These are phyloP conservation scores for Lepraria neglecta DNA, from an alignment of 495 filamentous ascomycete species.

Conservation along the genomic window DNA sequence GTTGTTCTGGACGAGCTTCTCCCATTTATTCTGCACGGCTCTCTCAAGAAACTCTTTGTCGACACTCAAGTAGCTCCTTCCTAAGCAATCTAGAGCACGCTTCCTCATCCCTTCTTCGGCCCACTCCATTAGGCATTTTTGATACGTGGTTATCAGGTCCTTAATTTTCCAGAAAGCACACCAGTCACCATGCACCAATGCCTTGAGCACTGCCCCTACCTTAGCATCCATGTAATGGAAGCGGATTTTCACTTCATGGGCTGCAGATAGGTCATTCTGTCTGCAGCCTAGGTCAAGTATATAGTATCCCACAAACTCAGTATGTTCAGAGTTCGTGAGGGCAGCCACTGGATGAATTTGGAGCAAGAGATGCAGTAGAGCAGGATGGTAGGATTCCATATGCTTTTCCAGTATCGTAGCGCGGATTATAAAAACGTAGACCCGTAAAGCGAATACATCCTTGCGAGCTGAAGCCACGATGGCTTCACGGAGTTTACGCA, in stretches of 20 bases:
- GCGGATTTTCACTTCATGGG: constrained; percentile 53
- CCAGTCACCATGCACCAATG: constrained; percentile 77
- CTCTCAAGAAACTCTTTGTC: constrained; percentile 53
- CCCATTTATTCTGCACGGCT: constrained; percentile 59
- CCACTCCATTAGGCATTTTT: constrained; percentile 70
- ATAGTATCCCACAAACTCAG: constrained; percentile 71
- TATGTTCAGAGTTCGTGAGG: constrained; percentile 60
- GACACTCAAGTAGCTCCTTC: constrained; percentile 69
- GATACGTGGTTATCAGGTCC: constrained; percentile 67
- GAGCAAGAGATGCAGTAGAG: constrained; percentile 69
- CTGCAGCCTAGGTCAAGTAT: constrained; percentile 87
- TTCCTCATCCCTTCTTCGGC: constrained; percentile 62
- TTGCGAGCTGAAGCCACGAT: constrained; percentile 64
- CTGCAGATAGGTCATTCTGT: constrained; percentile 64
- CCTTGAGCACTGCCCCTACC: constrained; percentile 59
- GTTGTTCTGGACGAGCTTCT: constrained; percentile 54
- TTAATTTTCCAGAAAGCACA: constrained; percentile 66
- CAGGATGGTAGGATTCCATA: constrained; percentile 83
- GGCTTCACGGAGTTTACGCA: constrained; percentile 88
- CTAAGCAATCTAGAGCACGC: constrained; percentile 76
- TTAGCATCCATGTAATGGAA: constrained; percentile 54
- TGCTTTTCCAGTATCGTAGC: constrained; percentile 71
- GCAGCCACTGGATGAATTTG: constrained; percentile 58
- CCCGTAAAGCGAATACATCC: constrained; percentile 47
- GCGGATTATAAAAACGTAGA: constrained; percentile 44